Evolutionary conservation across 2,329 filamentous ascomycete genomes (phyloP).

Genomic region (Colletotrichum sp.): DNA sequence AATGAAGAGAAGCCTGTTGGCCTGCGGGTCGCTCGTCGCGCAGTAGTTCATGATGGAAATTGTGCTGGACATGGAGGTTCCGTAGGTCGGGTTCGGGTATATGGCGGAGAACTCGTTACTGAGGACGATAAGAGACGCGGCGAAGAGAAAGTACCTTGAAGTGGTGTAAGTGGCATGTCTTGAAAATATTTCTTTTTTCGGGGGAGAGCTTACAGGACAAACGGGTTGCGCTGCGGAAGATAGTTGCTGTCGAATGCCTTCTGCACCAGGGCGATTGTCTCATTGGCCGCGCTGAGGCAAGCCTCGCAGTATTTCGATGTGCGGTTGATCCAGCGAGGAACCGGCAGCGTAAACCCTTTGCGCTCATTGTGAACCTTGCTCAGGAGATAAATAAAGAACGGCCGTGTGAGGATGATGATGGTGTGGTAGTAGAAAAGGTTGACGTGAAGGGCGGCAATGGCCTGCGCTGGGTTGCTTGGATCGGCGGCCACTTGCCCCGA

Average conservation of each 20-base stretch:
- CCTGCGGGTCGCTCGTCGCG: constrained; percentile 52
- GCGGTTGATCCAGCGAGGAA: constrained; percentile 23
- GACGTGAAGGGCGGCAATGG: constrained; percentile 65
- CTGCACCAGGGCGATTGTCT: constrained; percentile 53
- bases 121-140: constrained; percentile 57
- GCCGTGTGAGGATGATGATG: constrained; percentile 66
- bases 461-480: constrained; percentile 47
- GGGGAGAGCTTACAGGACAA: constrained; percentile 55
- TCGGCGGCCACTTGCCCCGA: constrained; percentile 52
- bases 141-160: constrained; percentile 60
- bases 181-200: background rate
- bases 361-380: constrained; percentile 42
- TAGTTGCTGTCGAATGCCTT: constrained; percentile 47
- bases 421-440: constrained; percentile 68
- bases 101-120: constrained; percentile 62
- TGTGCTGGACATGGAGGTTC: constrained; percentile 43
- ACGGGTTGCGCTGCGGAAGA: constrained; percentile 58
- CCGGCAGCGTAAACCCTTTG: constrained; percentile 24
- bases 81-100: constrained; percentile 48
- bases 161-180: constrained; percentile 6
- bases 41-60: constrained; percentile 56
- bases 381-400: constrained; percentile 66
- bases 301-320: constrained; percentile 44
- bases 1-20: constrained; percentile 53
- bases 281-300: constrained; percentile 55